Conservation (phyloP, 805 yeast species). For the Teunomyces atbi region DNA sequence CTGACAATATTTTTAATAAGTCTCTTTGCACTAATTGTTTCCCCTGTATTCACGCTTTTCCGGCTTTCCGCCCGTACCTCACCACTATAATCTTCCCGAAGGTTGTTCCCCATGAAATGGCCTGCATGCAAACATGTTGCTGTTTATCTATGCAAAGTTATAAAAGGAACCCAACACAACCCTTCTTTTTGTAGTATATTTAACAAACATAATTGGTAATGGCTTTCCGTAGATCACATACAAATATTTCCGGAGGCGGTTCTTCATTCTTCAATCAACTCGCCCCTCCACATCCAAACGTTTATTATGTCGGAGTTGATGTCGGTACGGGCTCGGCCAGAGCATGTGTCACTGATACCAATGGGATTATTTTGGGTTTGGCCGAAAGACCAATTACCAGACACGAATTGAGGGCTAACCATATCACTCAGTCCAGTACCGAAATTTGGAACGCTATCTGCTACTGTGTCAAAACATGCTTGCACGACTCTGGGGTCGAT, state of each 20-base stretch:
- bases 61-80: not conserved
- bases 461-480: slow-evolving; percentile 71
- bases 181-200: not conserved
- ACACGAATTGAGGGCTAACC: slow-evolving; percentile 68
- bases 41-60: not conserved
- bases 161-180: not conserved
- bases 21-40: not conserved
- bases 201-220: slow-evolving; percentile 16
- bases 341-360: slow-evolving; percentile 83
- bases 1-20: not conserved
- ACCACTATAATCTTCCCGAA: not conserved
- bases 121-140: slow-evolving; percentile 1
- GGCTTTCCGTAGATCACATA: slow-evolving; percentile 38
- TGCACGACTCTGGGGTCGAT: slow-evolving; percentile 73
- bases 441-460: slow-evolving; percentile 92
- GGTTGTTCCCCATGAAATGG: not conserved
- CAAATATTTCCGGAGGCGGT: slow-evolving; percentile 38
- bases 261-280: slow-evolving; percentile 38
- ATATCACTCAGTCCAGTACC: slow-evolving; percentile 81
- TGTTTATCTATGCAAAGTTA: slow-evolving; percentile 4
- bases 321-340: slow-evolving; percentile 98
- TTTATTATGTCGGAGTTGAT: slow-evolving; percentile 76
- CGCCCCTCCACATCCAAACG: slow-evolving; percentile 42
- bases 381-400: slow-evolving; percentile 78
- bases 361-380: slow-evolving; percentile 76